A percentile compares a stretch with the other conserved stretches of the same genome.
Conservation (phyloP, 208 protist genomes). For the Trypanosoma boissoni region DNA sequence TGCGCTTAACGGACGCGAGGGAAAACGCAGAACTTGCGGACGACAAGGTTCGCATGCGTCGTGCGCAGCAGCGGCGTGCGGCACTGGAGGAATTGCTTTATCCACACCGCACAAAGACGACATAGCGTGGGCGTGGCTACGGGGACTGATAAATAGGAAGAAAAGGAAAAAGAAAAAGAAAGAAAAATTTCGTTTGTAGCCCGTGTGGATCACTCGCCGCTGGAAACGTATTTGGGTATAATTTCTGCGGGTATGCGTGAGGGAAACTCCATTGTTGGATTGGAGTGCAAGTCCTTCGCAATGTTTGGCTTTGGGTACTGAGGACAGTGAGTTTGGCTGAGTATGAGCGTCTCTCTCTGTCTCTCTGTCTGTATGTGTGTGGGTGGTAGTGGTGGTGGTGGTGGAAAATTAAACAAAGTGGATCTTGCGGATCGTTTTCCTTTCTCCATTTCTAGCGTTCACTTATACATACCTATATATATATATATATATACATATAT, state of each 20-base stretch:
- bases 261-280: no score
- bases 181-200: not conserved
- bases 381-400: constrained; percentile 1
- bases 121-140: not conserved
- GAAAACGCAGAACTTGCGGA: not conserved
- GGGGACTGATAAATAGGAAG: not conserved
- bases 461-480: constrained; percentile 6
- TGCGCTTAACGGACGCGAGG: not conserved
- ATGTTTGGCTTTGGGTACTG: constrained; percentile 1
- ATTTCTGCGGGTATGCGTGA: no score
- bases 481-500: constrained; percentile 5
- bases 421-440: not conserved
- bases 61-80: not conserved
- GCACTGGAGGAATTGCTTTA: not conserved
- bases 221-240: not conserved
- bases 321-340: not conserved
- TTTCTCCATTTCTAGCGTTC: constrained; percentile 3
- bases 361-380: constrained; percentile 1
- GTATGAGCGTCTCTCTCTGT: no score
- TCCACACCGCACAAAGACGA: not conserved
- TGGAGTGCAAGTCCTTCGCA: no score
- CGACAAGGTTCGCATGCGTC: not conserved
- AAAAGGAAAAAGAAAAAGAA: constrained; percentile 2
- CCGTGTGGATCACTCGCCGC: not conserved
- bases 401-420: not conserved